Evolutionary conservation across 1,139 yeast species (phyloP).

Genomic region (Arxiozyma bovina): DNA sequence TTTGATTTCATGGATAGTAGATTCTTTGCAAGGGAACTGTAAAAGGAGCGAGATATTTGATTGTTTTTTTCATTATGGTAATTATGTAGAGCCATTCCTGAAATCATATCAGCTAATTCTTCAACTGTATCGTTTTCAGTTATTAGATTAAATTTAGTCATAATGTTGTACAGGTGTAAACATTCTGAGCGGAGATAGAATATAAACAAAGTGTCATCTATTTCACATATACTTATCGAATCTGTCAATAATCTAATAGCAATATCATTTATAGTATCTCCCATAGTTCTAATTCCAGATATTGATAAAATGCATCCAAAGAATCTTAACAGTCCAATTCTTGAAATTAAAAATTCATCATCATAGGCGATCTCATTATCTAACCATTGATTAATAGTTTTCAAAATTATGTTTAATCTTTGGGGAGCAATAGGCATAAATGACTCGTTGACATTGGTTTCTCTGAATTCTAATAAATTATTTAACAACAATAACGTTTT

Average conservation of each 20-base stretch:
- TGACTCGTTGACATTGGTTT: neutral
- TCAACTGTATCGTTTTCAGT: constrained; percentile 13
- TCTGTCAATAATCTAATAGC: constrained; percentile 39
- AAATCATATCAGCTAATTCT: constrained; percentile 21
- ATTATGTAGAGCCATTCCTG: constrained; percentile 22
- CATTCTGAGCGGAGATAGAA: constrained; percentile 41
- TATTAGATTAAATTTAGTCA: constrained; percentile 27
- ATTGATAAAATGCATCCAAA: constrained; percentile 30
- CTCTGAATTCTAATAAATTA: constrained; percentile 21
- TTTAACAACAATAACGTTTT: constrained; percentile 43
- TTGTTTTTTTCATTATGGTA: constrained; percentile 14
- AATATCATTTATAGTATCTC: constrained; percentile 9
- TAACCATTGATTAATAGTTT: constrained; percentile 46
- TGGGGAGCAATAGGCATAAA: constrained; percentile 46
- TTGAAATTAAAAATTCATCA: constrained; percentile 39
- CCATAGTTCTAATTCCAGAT: constrained; percentile 11
- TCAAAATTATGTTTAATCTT: constrained; percentile 52
- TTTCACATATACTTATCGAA: constrained; percentile 40
- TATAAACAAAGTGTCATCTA: constrained; percentile 33
- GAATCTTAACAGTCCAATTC: constrained; percentile 47
- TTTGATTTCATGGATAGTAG: neutral
- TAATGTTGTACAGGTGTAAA: constrained; percentile 35
- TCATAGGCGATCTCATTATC: constrained; percentile 58
- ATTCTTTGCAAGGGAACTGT: constrained; percentile 11
- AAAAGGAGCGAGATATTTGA: constrained; percentile 23